Percentiles rank a stretch among this genome's conserved stretches.
Evolutionary conservation across 208 protist species (phyloP).

Genomic region (Acanthamoeba polyphaga): DNA sequence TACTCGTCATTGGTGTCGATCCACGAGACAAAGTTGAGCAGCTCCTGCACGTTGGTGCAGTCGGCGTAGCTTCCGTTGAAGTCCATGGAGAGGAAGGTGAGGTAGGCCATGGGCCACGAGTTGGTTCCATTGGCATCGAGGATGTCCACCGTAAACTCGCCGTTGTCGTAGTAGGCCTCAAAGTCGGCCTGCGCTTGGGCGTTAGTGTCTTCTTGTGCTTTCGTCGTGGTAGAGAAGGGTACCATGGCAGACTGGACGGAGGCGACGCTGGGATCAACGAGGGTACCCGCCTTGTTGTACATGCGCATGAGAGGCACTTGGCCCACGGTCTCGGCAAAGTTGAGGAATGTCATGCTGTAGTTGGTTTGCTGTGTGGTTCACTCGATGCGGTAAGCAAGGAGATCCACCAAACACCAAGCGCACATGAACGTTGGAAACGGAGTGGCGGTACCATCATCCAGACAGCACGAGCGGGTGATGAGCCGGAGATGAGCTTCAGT

Average conservation of each 20-base stretch:
- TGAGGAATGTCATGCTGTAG: slow-evolving; percentile 9
- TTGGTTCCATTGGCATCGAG: not conserved
- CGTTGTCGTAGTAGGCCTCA: not conserved
- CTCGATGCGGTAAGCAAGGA: too few species aligned
- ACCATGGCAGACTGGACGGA: too few species aligned
- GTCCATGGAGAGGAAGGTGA: slow-evolving; percentile 16
- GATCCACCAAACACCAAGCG: too few species aligned
- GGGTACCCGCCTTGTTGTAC: not conserved
- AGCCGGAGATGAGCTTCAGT: not conserved
- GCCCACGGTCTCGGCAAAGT: slow-evolving; percentile 4
- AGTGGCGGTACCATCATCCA: not conserved
- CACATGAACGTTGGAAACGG: too few species aligned
- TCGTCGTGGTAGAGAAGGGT: too few species aligned
- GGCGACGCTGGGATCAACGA: not conserved
- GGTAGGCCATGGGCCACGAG: slow-evolving; percentile 41
- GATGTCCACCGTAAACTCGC: not conserved
- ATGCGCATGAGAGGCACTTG: not conserved
- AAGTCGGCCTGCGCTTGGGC: not conserved
- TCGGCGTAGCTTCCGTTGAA: not conserved
- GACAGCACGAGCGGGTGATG: not conserved
- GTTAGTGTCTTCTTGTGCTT: too few species aligned
- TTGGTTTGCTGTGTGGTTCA: not conserved
- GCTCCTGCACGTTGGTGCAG: not conserved
- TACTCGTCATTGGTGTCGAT: slow-evolving; percentile 41
- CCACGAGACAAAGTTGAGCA: not conserved